Base-by-base conservation (phyloP, 352 stramenopile species). In the Globisporangium camurandrum region DNA sequence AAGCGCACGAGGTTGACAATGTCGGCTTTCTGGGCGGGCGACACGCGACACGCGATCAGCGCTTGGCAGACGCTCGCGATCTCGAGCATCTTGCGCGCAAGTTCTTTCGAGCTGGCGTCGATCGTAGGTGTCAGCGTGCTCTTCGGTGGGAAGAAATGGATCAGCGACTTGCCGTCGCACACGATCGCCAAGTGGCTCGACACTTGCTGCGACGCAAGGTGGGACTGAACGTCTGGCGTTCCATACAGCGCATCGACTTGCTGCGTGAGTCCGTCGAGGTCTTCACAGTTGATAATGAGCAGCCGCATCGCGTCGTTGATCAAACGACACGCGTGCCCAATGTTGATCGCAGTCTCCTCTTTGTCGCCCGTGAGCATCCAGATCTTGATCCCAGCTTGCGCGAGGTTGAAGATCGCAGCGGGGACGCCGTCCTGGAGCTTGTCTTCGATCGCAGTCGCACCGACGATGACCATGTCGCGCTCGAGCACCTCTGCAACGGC, bases 331-430 rank as follows among this genome's bases (percentile, higher is more conserved):
- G 87, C 83, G 45, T 95, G 96, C n/a, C 74, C 75, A 30, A 98
- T 98, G 57, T 98, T 97, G 57, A 98, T 97, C 22, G 92, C 92
- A 0, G 92, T 98, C 56, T 98, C 92, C 54, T 94, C 65, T 54
- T 97, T 97, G 68, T 98, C 92, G 17, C 91, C 91, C 2, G 92
- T 98, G 19, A 98, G 73, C 68, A 98, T 93, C 88, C 90, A 97
- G 30, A 98, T 88, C 46, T 91, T 86, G 33, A 95, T 90, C 1
- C 89, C 90, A 0, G 88, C 91, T 12, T 59, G 57, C 2, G 79
- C 86, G 33, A 97, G 57, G 41, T 76, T 73, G 9, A 80, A 69
- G 8, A 98, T 69, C 34, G 76, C 88, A 38, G 93, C 69, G 1
- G 88, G 80, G 0, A 98, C 93, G 4, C 86, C 82, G 24, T 95